These are phyloP conservation scores for Penicilliopsis zonata DNA, from an alignment of 495 filamentous ascomycete species.

Conservation along the genomic window DNA sequence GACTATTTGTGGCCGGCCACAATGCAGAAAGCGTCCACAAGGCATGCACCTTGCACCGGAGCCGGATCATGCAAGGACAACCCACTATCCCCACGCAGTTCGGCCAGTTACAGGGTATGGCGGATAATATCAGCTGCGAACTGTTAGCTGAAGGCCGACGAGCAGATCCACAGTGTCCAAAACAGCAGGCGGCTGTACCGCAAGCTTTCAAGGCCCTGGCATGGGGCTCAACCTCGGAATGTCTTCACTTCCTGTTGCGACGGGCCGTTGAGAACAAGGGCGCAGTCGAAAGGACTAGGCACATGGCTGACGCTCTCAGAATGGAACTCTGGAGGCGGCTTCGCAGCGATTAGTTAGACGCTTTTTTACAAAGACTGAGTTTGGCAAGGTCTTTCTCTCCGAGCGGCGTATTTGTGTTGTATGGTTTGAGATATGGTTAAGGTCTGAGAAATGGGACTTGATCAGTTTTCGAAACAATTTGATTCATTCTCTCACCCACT, in stretches of 20 bases:
- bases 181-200: constrained; percentile 15
- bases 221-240: constrained; percentile 79
- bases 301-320: constrained; percentile 54
- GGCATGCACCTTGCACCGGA: constrained; percentile 19
- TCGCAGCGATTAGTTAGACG: not conserved
- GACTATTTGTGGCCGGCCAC: constrained; percentile 15
- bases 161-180: constrained; percentile 9
- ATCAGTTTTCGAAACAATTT: no score
- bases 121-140: constrained; percentile 75
- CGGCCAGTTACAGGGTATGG: constrained; percentile 87
- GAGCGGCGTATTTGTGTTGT: no score
- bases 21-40: constrained; percentile 30
- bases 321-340: constrained; percentile 48
- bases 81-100: constrained; percentile 48
- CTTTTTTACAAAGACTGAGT: no score
- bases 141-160: constrained; percentile 35
- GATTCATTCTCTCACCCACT: no score
- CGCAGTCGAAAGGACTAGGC: constrained; percentile 56
- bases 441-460: no score
- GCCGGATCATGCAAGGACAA: constrained; percentile 25
- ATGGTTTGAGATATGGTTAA: no score
- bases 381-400: no score
- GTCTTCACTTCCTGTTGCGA: constrained; percentile 72
- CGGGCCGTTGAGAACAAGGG: constrained; percentile 78
- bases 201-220: constrained; percentile 69